Conservation (phyloP, 768 basidiomycete species). For the Strobilomyces echinocephalus region DNA sequence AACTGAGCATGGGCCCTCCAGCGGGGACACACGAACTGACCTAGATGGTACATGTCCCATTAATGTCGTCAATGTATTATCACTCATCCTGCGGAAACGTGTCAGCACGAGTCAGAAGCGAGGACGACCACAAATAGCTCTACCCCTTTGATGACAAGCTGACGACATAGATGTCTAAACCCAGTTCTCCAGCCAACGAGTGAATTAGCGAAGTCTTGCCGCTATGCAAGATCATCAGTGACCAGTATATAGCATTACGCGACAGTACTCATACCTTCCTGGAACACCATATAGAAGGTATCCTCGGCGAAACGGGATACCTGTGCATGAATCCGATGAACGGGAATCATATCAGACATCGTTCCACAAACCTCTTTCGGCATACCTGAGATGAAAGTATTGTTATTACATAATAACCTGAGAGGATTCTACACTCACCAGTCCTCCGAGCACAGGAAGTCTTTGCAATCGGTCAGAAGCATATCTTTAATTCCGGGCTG, state of each 20-base stretch:
- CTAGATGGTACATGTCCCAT: constrained; percentile 87
- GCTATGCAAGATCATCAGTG: constrained; percentile 35
- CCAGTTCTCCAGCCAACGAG: constrained; percentile 78
- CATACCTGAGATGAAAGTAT: constrained; percentile 57
- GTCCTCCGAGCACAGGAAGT: constrained; percentile 79
- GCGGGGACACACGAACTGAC: constrained; percentile 33
- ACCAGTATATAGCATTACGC: background rate
- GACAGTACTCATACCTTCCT: constrained; percentile 52
- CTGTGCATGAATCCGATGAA: constrained; percentile 35
- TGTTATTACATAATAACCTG: constrained; percentile 15
- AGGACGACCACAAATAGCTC: constrained; percentile 17
- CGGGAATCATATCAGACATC: constrained; percentile 15
- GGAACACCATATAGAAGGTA: constrained; percentile 83
- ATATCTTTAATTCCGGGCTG: constrained; percentile 90
- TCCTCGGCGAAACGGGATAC: constrained; percentile 84
- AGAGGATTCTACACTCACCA: constrained; percentile 50
- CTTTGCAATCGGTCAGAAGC: constrained; percentile 82
- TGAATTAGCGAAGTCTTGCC: constrained; percentile 86
- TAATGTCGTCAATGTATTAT: constrained; percentile 79
- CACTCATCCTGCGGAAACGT: constrained; percentile 65
- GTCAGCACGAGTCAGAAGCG: constrained; percentile 8
- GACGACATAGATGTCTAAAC: constrained; percentile 88
- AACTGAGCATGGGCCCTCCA: constrained; percentile 12
- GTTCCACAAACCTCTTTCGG: constrained; percentile 66
- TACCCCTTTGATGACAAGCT: constrained; percentile 85